Base-by-base conservation (phyloP, 768 basidiomycete species). In the Leucosporidium creatinivorum region DNA sequence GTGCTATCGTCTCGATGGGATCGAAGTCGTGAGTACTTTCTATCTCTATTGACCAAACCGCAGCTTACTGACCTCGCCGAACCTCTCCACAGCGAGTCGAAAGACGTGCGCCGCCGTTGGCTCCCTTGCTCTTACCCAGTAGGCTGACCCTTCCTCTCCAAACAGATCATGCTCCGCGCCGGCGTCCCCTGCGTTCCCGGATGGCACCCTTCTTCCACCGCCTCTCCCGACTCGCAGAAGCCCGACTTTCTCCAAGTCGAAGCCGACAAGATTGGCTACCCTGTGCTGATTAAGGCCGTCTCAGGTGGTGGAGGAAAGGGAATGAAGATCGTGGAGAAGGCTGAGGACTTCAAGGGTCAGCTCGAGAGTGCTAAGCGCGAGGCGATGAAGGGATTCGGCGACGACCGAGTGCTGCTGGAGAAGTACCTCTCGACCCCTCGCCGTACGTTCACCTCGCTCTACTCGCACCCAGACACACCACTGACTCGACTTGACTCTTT, bases 241-340 rank as follows among this genome's bases (percentile, higher is more conserved):
- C 84, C 86, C 1, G 76, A 82, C n/a, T 83, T 85, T 69, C 83
- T 96, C 28, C 84, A 83, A 58, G 72, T 79, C n/a, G 82, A 88
- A 75, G 87, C 92, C 0, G 80, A 85, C 74, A 79, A 84, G 66
- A 90, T 93, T 36, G 90, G 89, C 17, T 94, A 89, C 75, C 93
- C 93, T 31, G 89, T 94, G 3, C 81, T 97, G 33, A 96, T 97
- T 79, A 97, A 97, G 76, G 93, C 93, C n/a, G 87, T 93, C 56
- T 88, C 93, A 72, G 93, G 93, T 30, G 93, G 93, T 23, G 93
- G 93, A 9, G 93, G 93, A 1, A 96, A 96, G 77, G 93, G 93
- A 52, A 96, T 96, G 92, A 87, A 91, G 52, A 86, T 85, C 15
- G 90, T 91, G 4, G 79, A 84, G 28, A 82, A 84, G 3, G 78